phyloP scores from a whole-genome alignment of 805 yeast genomes.

The Debaryomyces maramus region DNA sequence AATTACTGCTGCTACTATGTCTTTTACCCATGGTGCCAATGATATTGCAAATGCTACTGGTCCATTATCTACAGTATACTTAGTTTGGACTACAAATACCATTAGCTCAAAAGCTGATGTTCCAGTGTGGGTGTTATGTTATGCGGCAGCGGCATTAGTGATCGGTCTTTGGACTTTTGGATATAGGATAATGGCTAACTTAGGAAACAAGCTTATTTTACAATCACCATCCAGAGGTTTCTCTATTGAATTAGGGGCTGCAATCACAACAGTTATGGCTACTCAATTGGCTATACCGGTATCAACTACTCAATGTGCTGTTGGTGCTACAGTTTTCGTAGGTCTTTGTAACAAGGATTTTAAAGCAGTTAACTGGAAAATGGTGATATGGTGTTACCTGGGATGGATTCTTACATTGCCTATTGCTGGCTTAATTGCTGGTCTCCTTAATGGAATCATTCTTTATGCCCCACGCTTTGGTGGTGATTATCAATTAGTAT shows the following conservation, averaged over 20 bases:
- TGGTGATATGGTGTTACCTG: conserved; percentile 66
- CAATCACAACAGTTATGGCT: conserved; percentile 72
- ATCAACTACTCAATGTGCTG: conserved; percentile 77
- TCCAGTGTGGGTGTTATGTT: conserved; percentile 71
- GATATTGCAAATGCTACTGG: conserved; percentile 80
- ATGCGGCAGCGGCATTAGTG: conserved; percentile 65
- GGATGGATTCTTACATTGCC: conserved; percentile 79
- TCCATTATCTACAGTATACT: conserved; percentile 66
- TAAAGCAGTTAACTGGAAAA: conserved; percentile 72
- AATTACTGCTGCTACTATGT: conserved; percentile 74
- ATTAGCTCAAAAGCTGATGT: conserved; percentile 51
- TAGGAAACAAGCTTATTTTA: conserved; percentile 72
- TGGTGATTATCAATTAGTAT: conserved; percentile 22
- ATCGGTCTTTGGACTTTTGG: conserved; percentile 73
- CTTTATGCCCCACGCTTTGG: conserved; percentile 59
- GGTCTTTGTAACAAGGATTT: conserved; percentile 69
- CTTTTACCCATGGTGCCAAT: conserved; percentile 81
- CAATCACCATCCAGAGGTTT: conserved; percentile 82
- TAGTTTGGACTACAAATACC: conserved; percentile 56
- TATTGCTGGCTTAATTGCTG: conserved; percentile 70
- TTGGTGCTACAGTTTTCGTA: conserved; percentile 75
- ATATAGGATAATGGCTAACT: conserved; percentile 64
- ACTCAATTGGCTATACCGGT: conserved; percentile 71
- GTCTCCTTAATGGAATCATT: conserved; percentile 61
- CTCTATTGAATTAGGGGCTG: conserved; percentile 75